Evolutionary conservation across 2,329 filamentous ascomycete genomes (phyloP).

Genomic region (Venturia carpophila): DNA sequence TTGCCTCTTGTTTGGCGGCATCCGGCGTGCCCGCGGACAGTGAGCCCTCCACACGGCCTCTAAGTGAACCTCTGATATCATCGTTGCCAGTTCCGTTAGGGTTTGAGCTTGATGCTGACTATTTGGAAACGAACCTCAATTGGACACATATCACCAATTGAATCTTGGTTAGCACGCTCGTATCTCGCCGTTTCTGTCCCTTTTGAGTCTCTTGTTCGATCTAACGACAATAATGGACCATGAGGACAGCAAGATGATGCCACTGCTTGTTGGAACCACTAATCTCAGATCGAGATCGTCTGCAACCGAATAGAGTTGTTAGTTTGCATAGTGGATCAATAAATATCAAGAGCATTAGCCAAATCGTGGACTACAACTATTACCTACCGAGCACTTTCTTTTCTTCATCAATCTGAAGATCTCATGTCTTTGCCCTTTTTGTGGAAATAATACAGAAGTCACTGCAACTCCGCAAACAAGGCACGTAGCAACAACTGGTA

Average conservation of each 20-base stretch:
- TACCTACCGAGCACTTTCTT: too few species aligned
- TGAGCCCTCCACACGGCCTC: neutral
- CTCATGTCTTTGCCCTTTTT: too few species aligned
- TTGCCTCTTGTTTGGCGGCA: neutral
- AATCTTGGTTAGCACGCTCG: neutral
- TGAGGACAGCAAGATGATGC: neutral
- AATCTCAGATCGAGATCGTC: neutral
- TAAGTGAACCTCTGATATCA: slow-evolving; percentile 1
- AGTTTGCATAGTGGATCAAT: neutral
- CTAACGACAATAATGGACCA: neutral
- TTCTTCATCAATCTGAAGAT: too few species aligned
- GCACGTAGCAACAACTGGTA: too few species aligned
- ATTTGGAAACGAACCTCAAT: neutral
- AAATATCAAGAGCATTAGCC: too few species aligned
- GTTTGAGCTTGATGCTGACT: neutral
- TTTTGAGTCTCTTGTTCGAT: too few species aligned
- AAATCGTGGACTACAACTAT: too few species aligned
- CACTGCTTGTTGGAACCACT: neutral
- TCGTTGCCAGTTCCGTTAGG: neutral
- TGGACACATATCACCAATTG: neutral
- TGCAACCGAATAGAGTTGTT: neutral
- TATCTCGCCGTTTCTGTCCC: neutral
- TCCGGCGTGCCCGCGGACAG: neutral
- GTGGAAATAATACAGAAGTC: too few species aligned
- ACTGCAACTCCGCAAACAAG: too few species aligned